Evolutionary conservation across 1,139 yeast genomes (phyloP).

Genomic region (Kurtzmaniella quercitrusa): DNA sequence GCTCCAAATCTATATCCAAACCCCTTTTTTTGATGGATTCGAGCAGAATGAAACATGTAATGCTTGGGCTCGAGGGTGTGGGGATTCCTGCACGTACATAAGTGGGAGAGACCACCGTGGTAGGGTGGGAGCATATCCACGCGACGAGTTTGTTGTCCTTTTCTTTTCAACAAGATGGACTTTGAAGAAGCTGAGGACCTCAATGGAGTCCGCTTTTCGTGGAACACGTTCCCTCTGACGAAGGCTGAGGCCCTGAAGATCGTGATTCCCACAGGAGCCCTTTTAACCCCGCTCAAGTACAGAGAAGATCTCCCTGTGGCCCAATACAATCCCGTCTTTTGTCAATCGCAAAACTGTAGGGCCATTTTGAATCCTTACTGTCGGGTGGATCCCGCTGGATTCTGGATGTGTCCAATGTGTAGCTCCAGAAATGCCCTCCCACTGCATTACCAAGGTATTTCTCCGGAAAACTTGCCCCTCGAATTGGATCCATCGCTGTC

Average conservation of each 20-base stretch:
- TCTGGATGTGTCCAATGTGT: slow-evolving; percentile 93
- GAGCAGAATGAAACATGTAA: too few relatives aligned
- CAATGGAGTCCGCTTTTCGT: slow-evolving; percentile 48
- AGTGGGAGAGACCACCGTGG: too few relatives aligned
- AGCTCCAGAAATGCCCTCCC: slow-evolving; percentile 82
- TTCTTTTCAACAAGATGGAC: slow-evolving; percentile 24
- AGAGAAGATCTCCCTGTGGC: slow-evolving; percentile 79
- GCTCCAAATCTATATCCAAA: too few relatives aligned
- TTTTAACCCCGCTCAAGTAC: slow-evolving; percentile 86
- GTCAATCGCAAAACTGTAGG: slow-evolving; percentile 77
- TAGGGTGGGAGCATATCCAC: too few relatives aligned
- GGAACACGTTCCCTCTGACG: slow-evolving; percentile 71
- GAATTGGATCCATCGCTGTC: slow-evolving; percentile 76
- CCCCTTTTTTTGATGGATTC: too few relatives aligned
- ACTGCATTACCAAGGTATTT: slow-evolving; percentile 79
- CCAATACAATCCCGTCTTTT: slow-evolving; percentile 84
- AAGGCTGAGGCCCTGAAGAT: slow-evolving; percentile 87
- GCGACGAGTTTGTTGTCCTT: slow-evolving; percentile 3
- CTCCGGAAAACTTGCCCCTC: slow-evolving; percentile 80
- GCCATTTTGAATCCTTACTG: slow-evolving; percentile 87
- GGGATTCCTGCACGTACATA: too few relatives aligned
- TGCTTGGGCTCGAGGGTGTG: too few relatives aligned
- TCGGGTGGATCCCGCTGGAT: slow-evolving; percentile 75
- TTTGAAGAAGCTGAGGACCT: slow-evolving; percentile 50
- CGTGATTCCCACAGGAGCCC: slow-evolving; percentile 91